These are phyloP conservation scores for Postia placenta DNA, from an alignment of 768 basidiomycete genomes.

Conservation along the genomic window DNA sequence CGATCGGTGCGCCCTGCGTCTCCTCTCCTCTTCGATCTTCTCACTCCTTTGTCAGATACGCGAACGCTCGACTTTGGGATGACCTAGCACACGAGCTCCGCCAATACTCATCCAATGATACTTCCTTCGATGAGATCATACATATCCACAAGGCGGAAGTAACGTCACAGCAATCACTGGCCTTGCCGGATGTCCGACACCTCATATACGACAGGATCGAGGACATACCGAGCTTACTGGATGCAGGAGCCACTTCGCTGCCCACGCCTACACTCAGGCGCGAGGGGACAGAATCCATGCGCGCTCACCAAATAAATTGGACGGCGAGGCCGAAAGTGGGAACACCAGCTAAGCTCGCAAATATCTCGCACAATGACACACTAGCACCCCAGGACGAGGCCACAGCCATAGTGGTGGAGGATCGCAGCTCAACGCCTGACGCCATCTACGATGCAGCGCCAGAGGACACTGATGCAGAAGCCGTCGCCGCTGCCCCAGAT, in stretches of 20 bases:
- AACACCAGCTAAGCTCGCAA: no score
- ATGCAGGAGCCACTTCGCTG: constrained; percentile 7
- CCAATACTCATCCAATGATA: constrained; percentile 12
- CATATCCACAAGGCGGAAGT: constrained; percentile 12
- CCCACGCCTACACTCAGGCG: constrained; percentile 12
- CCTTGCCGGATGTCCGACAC: constrained; percentile 18
- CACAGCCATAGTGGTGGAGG: no score
- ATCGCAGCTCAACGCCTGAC: no score
- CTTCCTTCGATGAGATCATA: constrained; percentile 22
- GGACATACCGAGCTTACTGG: constrained; percentile 27
- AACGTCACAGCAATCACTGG: neutral
- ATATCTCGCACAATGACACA: no score
- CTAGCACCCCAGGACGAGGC: no score
- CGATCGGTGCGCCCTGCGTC: constrained; percentile 3
- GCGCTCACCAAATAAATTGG: constrained; percentile 5
- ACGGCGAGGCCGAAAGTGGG: no score
- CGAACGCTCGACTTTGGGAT: constrained; percentile 20
- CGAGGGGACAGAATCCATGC: constrained; percentile 16
- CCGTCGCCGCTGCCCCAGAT: neutral
- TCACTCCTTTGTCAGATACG: constrained; percentile 5
- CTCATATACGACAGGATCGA: constrained; percentile 24
- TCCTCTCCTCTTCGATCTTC: neutral
- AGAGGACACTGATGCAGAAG: neutral
- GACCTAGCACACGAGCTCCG: constrained; percentile 20
- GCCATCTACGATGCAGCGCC: no score